Base-by-base conservation (phyloP, 768 basidiomycete species). In the Naganishia antarctica region DNA sequence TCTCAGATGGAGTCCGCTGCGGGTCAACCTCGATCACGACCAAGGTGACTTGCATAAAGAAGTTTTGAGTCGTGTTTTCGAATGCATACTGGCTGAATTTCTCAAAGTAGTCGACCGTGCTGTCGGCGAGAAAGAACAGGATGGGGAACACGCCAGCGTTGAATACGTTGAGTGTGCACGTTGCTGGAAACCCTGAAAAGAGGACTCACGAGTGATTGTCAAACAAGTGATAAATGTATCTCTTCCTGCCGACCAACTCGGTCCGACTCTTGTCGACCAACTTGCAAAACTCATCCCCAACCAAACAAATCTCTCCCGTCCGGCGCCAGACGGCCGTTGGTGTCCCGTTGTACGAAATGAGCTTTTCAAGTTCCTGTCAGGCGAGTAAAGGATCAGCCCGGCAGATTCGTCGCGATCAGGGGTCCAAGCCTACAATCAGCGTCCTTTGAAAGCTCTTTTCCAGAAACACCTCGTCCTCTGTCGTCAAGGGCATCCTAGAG, bases 281-380 rank as follows among this genome's bases (percentile, higher is more conserved):
- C 83, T 90, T 87, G 76, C 88, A 90, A 74, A 99, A 98, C 78
- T 99, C 96, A 5, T 91, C 89, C 0, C 92, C 93, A 49, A 92
- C 96, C 48, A 96, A 86, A 73, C 91, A 93, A 26, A 99, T 92
- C 79, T 99, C 96, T 71, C 96, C 96, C 21, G 96, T 99, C 57
- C 96, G 83, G 47, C 96, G 86, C 94, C 94, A 99, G 12, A 94
- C 89, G 44, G 93, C 91, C 0, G 94, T 98, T 2, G 94, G 94
- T 29, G 94, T 98, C 12, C 94, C 94, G 70, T 89, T 93, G 77
- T 90, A 96, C 58, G 91, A 91, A 65, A 98, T 96, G 66, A 98
- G 83, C 79, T 96, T 97, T 78, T 96, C 91, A 63, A 97, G 83
- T 81, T 98, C 94, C 91, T 94, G 68, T 12, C n/a, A 15, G 11